phyloP scores from a whole-genome alignment of 164 flowering plant genomes.

The Nymphaea thermarum region DNA sequence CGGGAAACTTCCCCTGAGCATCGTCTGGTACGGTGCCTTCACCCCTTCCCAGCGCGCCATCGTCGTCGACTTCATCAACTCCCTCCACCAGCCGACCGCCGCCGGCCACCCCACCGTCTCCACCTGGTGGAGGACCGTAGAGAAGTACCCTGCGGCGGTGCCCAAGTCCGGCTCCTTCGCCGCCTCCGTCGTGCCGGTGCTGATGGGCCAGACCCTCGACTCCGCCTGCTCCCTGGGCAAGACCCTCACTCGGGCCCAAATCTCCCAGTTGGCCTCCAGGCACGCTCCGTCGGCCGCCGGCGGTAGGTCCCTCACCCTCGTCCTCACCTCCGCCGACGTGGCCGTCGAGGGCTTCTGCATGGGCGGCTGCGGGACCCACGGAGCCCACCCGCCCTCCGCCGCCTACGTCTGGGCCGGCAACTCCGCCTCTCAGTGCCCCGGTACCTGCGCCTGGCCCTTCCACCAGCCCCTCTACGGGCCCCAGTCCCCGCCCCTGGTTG shows the following conservation, averaged over 20 bases:
- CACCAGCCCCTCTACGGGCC: constrained; percentile 14
- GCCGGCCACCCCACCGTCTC: constrained; percentile 15
- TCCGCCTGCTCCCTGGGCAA: constrained; percentile 4
- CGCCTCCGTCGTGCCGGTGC: not conserved
- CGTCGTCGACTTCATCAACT: constrained; percentile 18
- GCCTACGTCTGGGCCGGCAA: constrained; percentile 14
- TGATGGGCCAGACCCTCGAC: constrained; percentile 4
- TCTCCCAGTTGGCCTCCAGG: not conserved
- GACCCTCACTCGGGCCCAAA: constrained; percentile 4
- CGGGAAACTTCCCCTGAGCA: constrained; percentile 16
- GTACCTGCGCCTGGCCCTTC: constrained; percentile 12
- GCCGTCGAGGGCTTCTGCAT: constrained; percentile 13
- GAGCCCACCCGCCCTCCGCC: not conserved
- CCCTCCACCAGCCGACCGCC: constrained; percentile 8
- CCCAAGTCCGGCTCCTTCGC: not conserved
- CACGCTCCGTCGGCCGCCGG: not conserved
- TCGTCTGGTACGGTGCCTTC: constrained; percentile 24
- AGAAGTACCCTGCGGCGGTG: constrained; percentile 5
- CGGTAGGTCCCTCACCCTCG: not conserved
- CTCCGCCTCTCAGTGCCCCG: constrained; percentile 12
- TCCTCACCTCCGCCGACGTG: constrained; percentile 8
- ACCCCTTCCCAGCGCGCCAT: constrained; percentile 13
- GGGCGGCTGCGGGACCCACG: constrained; percentile 11
- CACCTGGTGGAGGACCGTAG: constrained; percentile 23
- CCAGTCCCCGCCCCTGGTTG: constrained; percentile 10